Evolutionary conservation across 1,139 yeast species (phyloP), one percentile per base, ranked within the genome.

Genomic region (Blastobotrys aristatus): DNA sequence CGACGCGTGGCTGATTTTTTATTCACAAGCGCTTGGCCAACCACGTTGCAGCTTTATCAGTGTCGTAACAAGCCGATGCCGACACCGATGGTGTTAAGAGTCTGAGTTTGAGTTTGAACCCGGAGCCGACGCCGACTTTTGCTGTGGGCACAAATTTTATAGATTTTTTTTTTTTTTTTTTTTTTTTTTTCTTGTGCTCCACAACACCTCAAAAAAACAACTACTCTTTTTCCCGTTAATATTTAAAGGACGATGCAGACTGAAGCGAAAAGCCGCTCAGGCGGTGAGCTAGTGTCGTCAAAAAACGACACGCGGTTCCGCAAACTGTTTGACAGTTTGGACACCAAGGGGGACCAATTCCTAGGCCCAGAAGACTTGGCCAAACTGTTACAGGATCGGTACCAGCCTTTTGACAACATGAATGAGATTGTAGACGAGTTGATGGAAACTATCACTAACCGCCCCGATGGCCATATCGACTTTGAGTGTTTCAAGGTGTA

Each of bases 401-500:
- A 64, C 38, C 63, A 65, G 44, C 64, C 95, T 1, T 71, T 87
- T 30, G 79, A 80, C 49, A 74, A 80, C 51, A 78, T 82, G 34
- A 80, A 80, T 5, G 81, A 75, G 46, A 77, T 87, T 27, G 75
- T 85, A 20, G 68, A 70, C 49, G 69, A 71, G 43, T 69, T 84
- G 4, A 79, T 84, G 58, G 65, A 69, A 40, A 72, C 80, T 3
- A 76, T 84, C 85, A 82, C 62, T 62, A 73, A 24, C 76, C 38
- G 50, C 16, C 46, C 43, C 10, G 86, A 81, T 58, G 71, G 76
- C 22, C 67, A 71, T 8, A 73, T 83, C 22, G 84, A 81, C 58
- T 78, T 74, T 51, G 69, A 71, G 24, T 88, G 83, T 60, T 84
- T 85, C 60, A 75, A 77, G 53, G 65, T 68, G 33, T 85, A 83